Evolutionary conservation across 208 protist species (phyloP), one percentile per base, ranked within the genome.

Genomic region (Wallacemonas rigidus): DNA sequence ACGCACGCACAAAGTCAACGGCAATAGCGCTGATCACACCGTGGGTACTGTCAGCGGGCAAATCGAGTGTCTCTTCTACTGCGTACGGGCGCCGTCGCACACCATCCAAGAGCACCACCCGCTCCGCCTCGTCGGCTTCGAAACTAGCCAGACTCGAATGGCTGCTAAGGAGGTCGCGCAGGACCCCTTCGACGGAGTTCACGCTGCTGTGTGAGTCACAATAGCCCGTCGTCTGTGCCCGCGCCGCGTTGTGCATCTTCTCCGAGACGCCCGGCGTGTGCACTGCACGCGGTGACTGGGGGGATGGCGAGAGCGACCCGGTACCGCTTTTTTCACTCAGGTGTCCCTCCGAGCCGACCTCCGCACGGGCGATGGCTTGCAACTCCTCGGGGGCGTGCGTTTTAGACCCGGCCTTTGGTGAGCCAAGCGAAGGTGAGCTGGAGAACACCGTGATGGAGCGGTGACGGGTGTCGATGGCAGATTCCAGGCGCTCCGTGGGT

Each of bases 1-100:
- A 92, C 54, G 62, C 60, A 1, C 82, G 71, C 48, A 92, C 79
- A 71, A 92, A 92, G 67, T 92, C 82, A 15, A 89, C 82, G 3
- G 84, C 82, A 2, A 71, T 58, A 1, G 74, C 79, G 51, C 81
- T 87, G 50, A 92, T 82, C 7, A 12, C 17, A 6, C 68, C 71
- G 53, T 48, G 48, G 26, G 50, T 63, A 63, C 47, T 1, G 9
- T 26, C 40, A 3, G 60, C 60, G 43, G 60, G 60, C n/a, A 65
- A 41, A 51, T 50, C 60, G 15, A 65, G 60, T 12, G 60, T 65
- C 15, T 65, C 60, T n/a, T 65, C 60, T 0, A 48, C 41, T 0
- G 38, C 40, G 40, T 41, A 65, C 12, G 43, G 7, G 5, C 60
- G 60, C 3, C 60, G 60, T 26, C 3, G 40, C 15, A 48, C 41